Evolutionary conservation across 371 early-diverging fungal species (phyloP), one percentile per base, ranked within the genome.

Genomic region (Circinella minor): DNA sequence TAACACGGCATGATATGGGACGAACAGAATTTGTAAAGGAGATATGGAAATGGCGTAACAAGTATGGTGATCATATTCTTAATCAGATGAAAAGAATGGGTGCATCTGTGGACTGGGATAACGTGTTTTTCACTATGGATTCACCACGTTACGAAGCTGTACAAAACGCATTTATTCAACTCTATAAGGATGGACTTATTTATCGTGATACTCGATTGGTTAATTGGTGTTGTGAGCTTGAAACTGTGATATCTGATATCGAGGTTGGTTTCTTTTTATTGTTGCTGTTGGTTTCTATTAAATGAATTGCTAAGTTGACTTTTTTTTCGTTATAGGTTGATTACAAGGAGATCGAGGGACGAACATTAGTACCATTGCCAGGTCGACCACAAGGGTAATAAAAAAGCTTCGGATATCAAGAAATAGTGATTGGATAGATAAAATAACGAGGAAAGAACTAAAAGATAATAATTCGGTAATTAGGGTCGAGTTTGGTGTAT

Each of bases 161-260:
- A 34, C 89, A 81, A 55, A 92, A 94, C 65, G 95, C 98, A 0
- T 99, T 99, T 77, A 90, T 95, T 54, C 85, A 82, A 36, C 78
- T 98, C 36, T 92, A 92, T 79, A 87, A 93, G 49, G 93, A 96
- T 66, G 96, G 96, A 0, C 79, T 96, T 36, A 94, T 99, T 46
- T 98, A 97, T 83, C 84, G 99, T 47, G 95, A 93, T 47, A 93
- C 91, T 36, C 87, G 95, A 18, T 86, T 98, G 4, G 96, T 98
- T 36, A 97, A 98, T 77, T 99, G 97, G 97, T 96, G 97, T 74
- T 92, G 94, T 71, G 92, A 90, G 15, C 82, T 99, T 37, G 92
- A 94, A 71, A 99, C 98, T 0, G 97, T 95, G 0, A 89, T 99
- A 47, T 96, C 96, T 7, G 98, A 98, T 80, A 91, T 98, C 59